Percentiles rank a stretch among this genome's conserved stretches.
phyloP scores from a whole-genome alignment of 352 stramenopile species.

The Pythium apleroticum region DNA sequence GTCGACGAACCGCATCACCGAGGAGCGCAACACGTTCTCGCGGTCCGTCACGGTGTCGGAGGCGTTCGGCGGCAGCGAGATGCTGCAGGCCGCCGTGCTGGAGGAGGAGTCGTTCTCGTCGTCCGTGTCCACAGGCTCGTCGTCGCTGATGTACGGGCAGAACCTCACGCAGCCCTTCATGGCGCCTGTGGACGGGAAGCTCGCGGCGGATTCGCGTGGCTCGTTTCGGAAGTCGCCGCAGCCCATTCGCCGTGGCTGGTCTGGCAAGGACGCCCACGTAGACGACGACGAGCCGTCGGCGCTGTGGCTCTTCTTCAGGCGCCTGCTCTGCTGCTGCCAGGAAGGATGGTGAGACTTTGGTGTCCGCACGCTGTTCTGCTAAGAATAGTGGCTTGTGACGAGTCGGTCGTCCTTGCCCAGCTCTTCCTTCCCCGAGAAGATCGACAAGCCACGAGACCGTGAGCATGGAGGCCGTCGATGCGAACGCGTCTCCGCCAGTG shows the following conservation, averaged over 20 bases:
- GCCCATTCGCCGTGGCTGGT: constrained; percentile 17
- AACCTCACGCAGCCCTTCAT: constrained; percentile 26
- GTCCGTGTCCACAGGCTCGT: constrained; percentile 32
- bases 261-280: constrained; percentile 1
- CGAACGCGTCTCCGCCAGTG: not conserved
- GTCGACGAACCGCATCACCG: constrained; percentile 76
- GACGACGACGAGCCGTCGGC: constrained; percentile 11
- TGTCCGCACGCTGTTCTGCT: not conserved
- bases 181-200: constrained; percentile 12
- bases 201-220: constrained; percentile 7
- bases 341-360: not conserved
- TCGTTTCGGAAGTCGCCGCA: constrained; percentile 13
- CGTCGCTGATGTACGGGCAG: constrained; percentile 31
- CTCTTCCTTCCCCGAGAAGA: not conserved
- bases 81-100: constrained; percentile 6
- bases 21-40: constrained; percentile 82
- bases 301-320: constrained; percentile 31
- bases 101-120: constrained; percentile 28
- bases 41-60: constrained; percentile 78
- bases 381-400: constrained; percentile 10
- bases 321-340: constrained; percentile 39
- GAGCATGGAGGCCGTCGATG: not conserved
- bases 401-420: not conserved
- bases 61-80: constrained; percentile 54
- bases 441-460: not conserved